These are phyloP conservation scores for Cryomyces minteri DNA, from an alignment of 495 filamentous ascomycete genomes.

Conservation along the genomic window DNA sequence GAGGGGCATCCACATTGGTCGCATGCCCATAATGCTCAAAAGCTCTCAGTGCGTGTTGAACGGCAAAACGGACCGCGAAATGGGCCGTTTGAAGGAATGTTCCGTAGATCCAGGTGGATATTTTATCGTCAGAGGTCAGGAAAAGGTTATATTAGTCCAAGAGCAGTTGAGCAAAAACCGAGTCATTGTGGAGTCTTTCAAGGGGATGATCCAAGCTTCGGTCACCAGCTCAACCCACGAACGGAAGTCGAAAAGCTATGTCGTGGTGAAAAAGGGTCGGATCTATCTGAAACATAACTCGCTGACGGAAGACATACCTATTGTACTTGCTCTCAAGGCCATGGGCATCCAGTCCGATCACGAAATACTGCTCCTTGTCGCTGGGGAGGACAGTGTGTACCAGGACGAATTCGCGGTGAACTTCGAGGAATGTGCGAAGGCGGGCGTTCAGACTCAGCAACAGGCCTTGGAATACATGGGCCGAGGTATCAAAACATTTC, in stretches of 20 bases:
- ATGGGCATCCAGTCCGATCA: slow-evolving; percentile 87
- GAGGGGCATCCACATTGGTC: slow-evolving; percentile 46
- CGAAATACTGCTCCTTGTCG: slow-evolving; percentile 77
- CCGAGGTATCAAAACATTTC: slow-evolving; percentile 16
- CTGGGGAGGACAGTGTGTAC: slow-evolving; percentile 85
- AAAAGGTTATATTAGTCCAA: slow-evolving; percentile 96
- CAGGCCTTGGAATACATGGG: slow-evolving; percentile 57
- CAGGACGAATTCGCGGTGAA: slow-evolving; percentile 90
- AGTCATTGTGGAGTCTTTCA: slow-evolving; percentile 90
- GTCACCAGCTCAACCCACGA: slow-evolving; percentile 96
- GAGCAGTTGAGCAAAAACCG: slow-evolving; percentile 98
- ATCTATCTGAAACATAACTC: slow-evolving; percentile 87
- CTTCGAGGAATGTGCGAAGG: slow-evolving; percentile 74
- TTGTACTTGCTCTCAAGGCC: slow-evolving; percentile 79
- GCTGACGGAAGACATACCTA: slow-evolving; percentile 76
- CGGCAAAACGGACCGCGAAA: slow-evolving; percentile 60
- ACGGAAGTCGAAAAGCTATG: slow-evolving; percentile 92
- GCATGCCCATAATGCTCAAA: slow-evolving; percentile 90
- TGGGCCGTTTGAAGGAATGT: slow-evolving; percentile 82
- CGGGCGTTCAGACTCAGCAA: slow-evolving; percentile 77
- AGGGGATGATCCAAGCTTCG: slow-evolving; percentile 81
- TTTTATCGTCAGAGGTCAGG: slow-evolving; percentile 70
- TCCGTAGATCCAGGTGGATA: slow-evolving; percentile 93
- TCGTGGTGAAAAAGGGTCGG: slow-evolving; percentile 76
- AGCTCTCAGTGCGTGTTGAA: slow-evolving; percentile 79